phyloP scores from a whole-genome alignment of 345 rosid species.

The Linum lewisii region DNA sequence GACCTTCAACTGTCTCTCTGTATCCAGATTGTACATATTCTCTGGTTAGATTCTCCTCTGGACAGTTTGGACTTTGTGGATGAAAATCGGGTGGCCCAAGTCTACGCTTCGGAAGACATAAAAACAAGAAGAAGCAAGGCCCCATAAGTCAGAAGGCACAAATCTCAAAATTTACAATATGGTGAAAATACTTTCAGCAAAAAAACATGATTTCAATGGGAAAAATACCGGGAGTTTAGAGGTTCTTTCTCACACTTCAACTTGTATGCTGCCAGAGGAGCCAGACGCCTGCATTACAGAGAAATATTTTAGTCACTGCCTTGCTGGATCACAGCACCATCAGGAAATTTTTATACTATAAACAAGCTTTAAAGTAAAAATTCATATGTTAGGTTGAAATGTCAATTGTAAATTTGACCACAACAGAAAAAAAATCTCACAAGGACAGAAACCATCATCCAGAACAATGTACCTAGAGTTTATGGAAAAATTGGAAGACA shows the following conservation, averaged over 20 bases:
- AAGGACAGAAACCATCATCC: conserved; percentile 1
- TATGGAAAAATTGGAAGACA: conserved; percentile 46
- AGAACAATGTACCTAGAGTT: conserved; percentile 53
- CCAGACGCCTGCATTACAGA: conserved; percentile 53
- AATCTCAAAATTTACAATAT: too few species aligned
- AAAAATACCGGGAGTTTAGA: conserved; percentile 67
- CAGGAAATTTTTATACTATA: not conserved
- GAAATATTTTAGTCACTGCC: conserved; percentile 2
- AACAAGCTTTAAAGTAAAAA: not conserved
- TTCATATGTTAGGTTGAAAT: not conserved
- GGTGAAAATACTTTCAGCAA: too few species aligned
- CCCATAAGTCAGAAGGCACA: not conserved
- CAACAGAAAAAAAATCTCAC: too few species aligned
- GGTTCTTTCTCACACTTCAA: conserved; percentile 91
- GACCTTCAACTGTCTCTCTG: conserved; percentile 89
- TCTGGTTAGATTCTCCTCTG: conserved; percentile 81
- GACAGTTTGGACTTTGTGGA: conserved; percentile 78
- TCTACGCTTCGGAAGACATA: conserved; percentile 26
- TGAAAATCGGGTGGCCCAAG: conserved; percentile 95
- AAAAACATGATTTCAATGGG: conserved; percentile 4
- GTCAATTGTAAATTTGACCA: not conserved
- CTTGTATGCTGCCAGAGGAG: conserved; percentile 47
- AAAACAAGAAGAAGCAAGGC: not conserved
- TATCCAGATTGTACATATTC: conserved; percentile 80
- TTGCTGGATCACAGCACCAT: not conserved